phyloP scores from a whole-genome alignment of 139 green algal genomes.

The Limnomonas spitsbergensis region DNA sequence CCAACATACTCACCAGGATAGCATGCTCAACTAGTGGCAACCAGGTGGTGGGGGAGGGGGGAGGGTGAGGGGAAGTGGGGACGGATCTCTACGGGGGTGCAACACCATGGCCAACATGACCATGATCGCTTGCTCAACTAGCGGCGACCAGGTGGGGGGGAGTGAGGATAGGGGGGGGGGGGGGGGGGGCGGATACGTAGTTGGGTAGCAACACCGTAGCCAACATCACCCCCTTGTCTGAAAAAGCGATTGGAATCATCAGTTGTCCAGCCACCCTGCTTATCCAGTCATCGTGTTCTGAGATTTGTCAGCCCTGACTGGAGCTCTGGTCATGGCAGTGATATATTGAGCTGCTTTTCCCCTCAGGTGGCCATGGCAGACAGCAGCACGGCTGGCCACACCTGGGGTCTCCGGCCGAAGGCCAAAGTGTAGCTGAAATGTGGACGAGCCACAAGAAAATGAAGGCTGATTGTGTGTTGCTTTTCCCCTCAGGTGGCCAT shows the following conservation, averaged over 20 bases:
- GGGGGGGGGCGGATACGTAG: constrained; percentile 24
- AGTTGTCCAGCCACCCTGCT: too few species aligned
- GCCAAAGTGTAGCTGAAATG: too few species aligned
- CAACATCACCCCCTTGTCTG: constrained; percentile 14
- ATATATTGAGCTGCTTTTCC: neutral
- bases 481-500: constrained; percentile 20
- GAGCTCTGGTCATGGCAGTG: too few species aligned
- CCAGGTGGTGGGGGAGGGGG: too few species aligned
- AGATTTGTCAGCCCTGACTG: too few species aligned
- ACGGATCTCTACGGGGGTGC: constrained; percentile 22
- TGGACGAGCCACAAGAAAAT: too few species aligned
- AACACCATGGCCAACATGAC: constrained; percentile 28
- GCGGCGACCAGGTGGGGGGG: constrained; percentile 8
- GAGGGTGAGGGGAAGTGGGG: too few species aligned
- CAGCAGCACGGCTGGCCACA: too few species aligned
- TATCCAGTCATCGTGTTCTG: too few species aligned
- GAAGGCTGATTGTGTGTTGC: neutral
- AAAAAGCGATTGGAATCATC: constrained; percentile 18
- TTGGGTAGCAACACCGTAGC: constrained; percentile 29
- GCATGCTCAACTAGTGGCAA: constrained; percentile 17
- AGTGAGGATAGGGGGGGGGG: too few species aligned
- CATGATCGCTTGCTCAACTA: constrained; percentile 17
- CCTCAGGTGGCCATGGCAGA: constrained; percentile 36
- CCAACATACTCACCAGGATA: constrained; percentile 11
- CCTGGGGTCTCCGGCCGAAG: too few species aligned